Evolutionary conservation across 2,329 filamentous ascomycete species (phyloP).

Genomic region (Paraphoma sp.): DNA sequence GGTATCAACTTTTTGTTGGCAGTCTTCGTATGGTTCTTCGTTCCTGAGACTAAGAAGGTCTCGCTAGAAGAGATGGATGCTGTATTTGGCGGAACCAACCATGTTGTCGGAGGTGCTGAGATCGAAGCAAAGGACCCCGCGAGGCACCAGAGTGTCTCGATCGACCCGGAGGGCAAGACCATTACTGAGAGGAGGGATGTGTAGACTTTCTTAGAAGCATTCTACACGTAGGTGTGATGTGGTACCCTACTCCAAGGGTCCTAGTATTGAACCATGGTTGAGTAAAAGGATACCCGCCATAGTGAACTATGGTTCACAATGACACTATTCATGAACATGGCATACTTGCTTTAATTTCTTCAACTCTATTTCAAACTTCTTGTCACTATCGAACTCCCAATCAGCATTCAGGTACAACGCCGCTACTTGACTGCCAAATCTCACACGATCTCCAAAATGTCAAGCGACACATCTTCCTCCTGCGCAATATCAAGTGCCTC

Average conservation of each 20-base stretch:
- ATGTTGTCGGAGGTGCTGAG: slow-evolving; percentile 61
- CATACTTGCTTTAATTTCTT: no score
- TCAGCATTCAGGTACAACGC: no score
- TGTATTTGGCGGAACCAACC: slow-evolving; percentile 64
- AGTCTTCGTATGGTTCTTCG: slow-evolving; percentile 51
- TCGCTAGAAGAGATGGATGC: slow-evolving; percentile 64
- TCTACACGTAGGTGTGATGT: neutral
- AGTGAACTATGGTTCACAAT: no score
- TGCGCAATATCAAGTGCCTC: no score
- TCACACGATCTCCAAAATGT: no score
- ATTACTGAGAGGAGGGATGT: slow-evolving; percentile 16
- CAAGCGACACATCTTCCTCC: no score
- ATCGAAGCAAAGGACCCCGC: slow-evolving; percentile 51
- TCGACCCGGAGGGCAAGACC: slow-evolving; percentile 29
- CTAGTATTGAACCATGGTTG: neutral
- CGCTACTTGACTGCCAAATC: no score
- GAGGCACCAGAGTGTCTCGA: slow-evolving; percentile 26
- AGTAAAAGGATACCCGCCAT: neutral
- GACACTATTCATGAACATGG: no score
- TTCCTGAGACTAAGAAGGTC: slow-evolving; percentile 54
- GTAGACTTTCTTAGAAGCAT: neutral
- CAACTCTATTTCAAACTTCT: no score
- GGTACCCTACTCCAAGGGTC: neutral
- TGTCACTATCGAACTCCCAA: no score
- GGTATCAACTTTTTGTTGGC: slow-evolving; percentile 53